phyloP scores from a whole-genome alignment of 148 eudicot species.

The Rhododendron mucronatum region DNA sequence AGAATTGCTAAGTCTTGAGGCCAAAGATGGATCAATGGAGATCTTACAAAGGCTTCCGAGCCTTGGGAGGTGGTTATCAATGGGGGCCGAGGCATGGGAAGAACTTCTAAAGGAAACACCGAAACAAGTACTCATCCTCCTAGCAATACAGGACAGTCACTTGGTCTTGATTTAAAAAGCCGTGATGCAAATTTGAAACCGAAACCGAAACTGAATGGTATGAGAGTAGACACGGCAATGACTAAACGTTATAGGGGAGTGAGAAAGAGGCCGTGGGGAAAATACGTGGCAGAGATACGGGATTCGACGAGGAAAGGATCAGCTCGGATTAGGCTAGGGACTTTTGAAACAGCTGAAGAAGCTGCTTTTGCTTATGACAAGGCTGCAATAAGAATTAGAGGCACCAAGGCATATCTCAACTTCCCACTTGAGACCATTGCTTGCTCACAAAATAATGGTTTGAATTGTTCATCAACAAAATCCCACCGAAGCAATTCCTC shows the following conservation, averaged over 20 bases:
- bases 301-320: constrained; percentile 65
- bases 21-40: constrained; percentile 16
- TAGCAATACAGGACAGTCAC: no score
- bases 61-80: constrained; percentile 69
- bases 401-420: constrained; percentile 57
- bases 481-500: no score
- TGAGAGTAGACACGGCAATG: constrained; percentile 14
- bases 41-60: constrained; percentile 60
- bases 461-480: background rate
- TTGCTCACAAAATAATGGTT: background rate
- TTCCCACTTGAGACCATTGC: constrained; percentile 38
- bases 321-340: constrained; percentile 78
- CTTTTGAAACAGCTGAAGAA: constrained; percentile 72
- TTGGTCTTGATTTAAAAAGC: background rate
- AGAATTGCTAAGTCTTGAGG: constrained; percentile 36
- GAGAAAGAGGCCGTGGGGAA: constrained; percentile 82
- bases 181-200: background rate
- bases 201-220: background rate
- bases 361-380: constrained; percentile 89
- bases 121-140: no score
- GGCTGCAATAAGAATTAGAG: constrained; percentile 75
- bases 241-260: constrained; percentile 64
- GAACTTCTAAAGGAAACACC: constrained; percentile 17
- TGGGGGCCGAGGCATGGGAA: constrained; percentile 72
- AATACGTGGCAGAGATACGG: constrained; percentile 81